Evolutionary conservation across 2,329 filamentous ascomycete genomes (phyloP).

Genomic region (Fusarium sp.): DNA sequence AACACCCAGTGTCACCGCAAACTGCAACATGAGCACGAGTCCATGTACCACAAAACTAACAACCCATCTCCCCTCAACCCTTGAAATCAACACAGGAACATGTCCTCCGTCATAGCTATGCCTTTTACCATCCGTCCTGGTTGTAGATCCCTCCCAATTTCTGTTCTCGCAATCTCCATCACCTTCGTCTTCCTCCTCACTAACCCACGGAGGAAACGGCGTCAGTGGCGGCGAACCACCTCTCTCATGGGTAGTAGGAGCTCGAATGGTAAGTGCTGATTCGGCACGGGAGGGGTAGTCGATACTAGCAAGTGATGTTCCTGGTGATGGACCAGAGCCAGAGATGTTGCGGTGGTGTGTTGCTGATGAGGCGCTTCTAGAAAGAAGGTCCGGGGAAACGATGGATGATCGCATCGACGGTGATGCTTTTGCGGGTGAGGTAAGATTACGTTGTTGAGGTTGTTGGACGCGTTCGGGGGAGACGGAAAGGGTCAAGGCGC

Average conservation of each 20-base stretch:
- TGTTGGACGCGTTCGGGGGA: conserved; percentile 19
- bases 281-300: conserved; percentile 30
- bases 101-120: conserved; percentile 3
- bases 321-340: background rate
- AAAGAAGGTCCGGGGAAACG: conserved; percentile 13
- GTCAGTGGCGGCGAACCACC: conserved; percentile 38
- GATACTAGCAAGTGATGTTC: conserved; percentile 8
- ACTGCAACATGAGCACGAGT: conserved; percentile 44
- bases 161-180: conserved; percentile 26
- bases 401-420: conserved; percentile 15
- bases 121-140: background rate
- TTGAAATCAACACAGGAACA: conserved; percentile 2
- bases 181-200: conserved; percentile 30
- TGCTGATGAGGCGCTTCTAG: conserved; percentile 7
- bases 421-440: conserved; percentile 2
- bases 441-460: conserved; percentile 7
- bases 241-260: conserved; percentile 13
- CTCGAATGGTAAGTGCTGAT: conserved; percentile 35
- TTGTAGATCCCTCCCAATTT: conserved; percentile 16
- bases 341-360: conserved; percentile 17
- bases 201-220: conserved; percentile 43
- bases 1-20: conserved; percentile 37
- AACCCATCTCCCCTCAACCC: conserved; percentile 24
- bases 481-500: conserved; percentile 23
- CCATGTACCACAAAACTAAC: conserved; percentile 41